These are phyloP conservation scores for Debaryomyces nepalensis DNA, from an alignment of 1,139 yeast genomes.

Conservation along the genomic window DNA sequence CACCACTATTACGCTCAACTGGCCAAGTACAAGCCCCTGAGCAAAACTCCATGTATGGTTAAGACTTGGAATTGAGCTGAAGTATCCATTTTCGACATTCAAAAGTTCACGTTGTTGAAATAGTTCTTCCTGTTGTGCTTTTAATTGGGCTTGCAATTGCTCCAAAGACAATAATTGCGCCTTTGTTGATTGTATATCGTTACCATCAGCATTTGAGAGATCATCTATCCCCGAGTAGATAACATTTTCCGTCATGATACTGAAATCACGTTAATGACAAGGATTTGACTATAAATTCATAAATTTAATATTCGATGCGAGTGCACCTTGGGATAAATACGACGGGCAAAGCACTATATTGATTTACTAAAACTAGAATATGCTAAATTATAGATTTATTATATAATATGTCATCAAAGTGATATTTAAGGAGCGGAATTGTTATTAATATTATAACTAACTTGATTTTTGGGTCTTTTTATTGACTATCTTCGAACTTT, in stretches of 20 bases:
- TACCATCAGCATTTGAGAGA: not conserved
- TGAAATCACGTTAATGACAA: not conserved
- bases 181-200: not conserved
- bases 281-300: no score
- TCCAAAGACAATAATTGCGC: conserved; percentile 19
- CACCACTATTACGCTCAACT: conserved; percentile 78
- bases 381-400: no score
- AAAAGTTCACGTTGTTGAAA: conserved; percentile 34
- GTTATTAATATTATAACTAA: conserved; percentile 2
- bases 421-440: not conserved
- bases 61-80: conserved; percentile 5
- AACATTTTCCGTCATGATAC: conserved; percentile 1
- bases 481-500: conserved; percentile 22
- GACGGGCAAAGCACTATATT: no score
- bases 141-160: conserved; percentile 36
- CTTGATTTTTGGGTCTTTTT: conserved; percentile 17
- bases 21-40: conserved; percentile 82
- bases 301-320: no score
- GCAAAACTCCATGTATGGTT: conserved; percentile 64
- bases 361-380: no score
- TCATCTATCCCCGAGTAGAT: not conserved
- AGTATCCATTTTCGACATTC: conserved; percentile 15
- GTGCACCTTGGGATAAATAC: no score
- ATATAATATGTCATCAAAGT: not conserved
- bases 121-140: conserved; percentile 38